Conservation (phyloP, 2,329 filamentous ascomycete genomes). For the Trichophyton mentagrophytes region DNA sequence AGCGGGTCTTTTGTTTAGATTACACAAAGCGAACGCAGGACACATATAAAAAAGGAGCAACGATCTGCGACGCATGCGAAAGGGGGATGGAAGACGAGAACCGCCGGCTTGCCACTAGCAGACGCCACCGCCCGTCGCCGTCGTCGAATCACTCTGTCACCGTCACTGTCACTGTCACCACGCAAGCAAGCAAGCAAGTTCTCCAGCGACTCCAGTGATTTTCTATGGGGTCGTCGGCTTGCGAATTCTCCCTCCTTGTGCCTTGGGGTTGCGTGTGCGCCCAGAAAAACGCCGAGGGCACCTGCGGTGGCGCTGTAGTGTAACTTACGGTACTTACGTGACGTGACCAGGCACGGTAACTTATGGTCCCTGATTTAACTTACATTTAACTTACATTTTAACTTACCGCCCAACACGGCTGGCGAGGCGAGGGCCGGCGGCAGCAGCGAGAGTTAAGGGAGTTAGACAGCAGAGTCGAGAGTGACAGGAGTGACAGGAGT, state of each 20-base stretch:
- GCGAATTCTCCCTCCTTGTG: not conserved
- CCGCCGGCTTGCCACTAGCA: not conserved
- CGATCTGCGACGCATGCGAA: not conserved
- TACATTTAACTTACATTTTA: not conserved
- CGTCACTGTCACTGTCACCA: too few species aligned
- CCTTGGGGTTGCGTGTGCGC: not conserved
- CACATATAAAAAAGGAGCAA: not conserved
- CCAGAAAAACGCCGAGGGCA: not conserved
- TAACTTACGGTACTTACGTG: not conserved
- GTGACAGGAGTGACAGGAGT: not conserved
- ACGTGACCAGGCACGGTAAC: slow-evolving; percentile 1
- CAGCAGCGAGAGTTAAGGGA: too few species aligned
- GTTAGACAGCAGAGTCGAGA: not conserved
- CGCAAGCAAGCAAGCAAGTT: too few species aligned
- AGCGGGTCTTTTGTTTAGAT: not conserved
- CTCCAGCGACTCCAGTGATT: too few species aligned
- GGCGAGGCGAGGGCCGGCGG: not conserved
- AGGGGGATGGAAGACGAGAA: not conserved
- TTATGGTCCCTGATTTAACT: not conserved
- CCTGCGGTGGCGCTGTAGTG: not conserved
- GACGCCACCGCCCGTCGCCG: not conserved
- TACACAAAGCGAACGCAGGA: not conserved
- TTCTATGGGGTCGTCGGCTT: too few species aligned
- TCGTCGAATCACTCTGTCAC: too few species aligned
- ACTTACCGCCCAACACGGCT: not conserved